Evolutionary conservation across 495 filamentous ascomycete species (phyloP), one percentile per base, ranked within the genome.

Genomic region (Neurospora sp.): DNA sequence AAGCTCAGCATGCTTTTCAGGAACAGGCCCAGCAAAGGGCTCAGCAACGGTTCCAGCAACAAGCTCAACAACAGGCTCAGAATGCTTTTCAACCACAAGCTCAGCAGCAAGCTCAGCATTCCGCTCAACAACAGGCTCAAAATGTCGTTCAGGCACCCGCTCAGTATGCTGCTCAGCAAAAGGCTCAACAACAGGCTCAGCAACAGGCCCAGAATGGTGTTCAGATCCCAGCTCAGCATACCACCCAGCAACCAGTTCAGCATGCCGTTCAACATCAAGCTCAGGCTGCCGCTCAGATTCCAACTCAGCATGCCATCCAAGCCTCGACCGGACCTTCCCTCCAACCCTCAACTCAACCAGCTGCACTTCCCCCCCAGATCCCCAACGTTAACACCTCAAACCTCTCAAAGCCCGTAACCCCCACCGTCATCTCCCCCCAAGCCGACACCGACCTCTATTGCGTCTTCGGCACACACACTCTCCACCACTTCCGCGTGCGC

Each of bases 191-290:
- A 35, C 22, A 35, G 3, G 53, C 53, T 5, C 53, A 27, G 14
- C 35, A 72, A 9, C 42, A 46, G 7, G 42, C 42, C 3, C 71
- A 73, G 71, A 40, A 69, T 71, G 35, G 35, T 35, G 5, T 5
- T 35, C 35, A 37, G 35, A 37, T 37, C 3, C 71, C 18, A n/a
- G 18, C 42, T 22, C 46, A 27, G 5, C 72, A 18, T 37, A 37
- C 35, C 35, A 37, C n/a, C 72, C 61, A 35, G 11, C 38, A 69
- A 69, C 69, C 39, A 68, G 59, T 44, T 77, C 14, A 46, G 46
- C 10, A 16, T 48, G 44, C n/a, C 0, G 8, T 48, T 1, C 44
- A 22, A 22, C 44, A 48, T 2, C n/a, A 20, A 20, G 35, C 35
- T 37, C 35, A 37, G 35, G 35, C 35, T 37, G 35, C 35, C 35